Conservation (phyloP, 164 flowering plant genomes). For the Piper longum region DNA sequence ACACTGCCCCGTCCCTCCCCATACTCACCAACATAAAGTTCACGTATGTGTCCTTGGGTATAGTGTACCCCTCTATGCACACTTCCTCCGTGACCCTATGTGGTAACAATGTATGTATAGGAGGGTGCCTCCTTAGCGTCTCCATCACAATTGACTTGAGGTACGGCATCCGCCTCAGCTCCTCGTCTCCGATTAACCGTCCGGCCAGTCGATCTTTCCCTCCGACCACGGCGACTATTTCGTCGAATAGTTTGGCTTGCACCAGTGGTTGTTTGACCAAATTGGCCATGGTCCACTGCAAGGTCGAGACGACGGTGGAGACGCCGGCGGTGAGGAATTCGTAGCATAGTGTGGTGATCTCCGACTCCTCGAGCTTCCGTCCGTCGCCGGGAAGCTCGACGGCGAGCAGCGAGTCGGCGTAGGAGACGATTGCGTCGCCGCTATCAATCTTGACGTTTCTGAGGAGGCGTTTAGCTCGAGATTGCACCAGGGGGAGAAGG, state of each 20-base stretch:
- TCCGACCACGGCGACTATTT: neutral
- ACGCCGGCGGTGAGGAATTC: conserved; percentile 25
- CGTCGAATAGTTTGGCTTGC: conserved; percentile 2
- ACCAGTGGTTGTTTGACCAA: conserved; percentile 11
- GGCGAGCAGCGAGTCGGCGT: conserved; percentile 16
- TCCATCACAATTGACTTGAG: conserved; percentile 10
- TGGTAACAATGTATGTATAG: conserved; percentile 4
- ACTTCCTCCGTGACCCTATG: conserved; percentile 21
- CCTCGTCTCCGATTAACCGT: conserved; percentile 10
- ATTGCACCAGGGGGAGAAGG: conserved; percentile 17
- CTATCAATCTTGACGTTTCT: neutral
- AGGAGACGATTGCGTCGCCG: neutral
- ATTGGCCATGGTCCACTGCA: conserved; percentile 28
- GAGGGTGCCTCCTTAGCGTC: conserved; percentile 9
- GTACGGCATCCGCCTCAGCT: conserved; percentile 7
- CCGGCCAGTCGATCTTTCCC: too few species aligned
- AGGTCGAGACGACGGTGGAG: conserved; percentile 16
- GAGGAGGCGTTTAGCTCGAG: neutral
- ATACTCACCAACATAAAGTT: conserved; percentile 14
- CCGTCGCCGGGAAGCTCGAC: conserved; percentile 28
- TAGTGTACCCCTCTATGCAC: conserved; percentile 3
- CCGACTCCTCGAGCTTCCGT: conserved; percentile 17
- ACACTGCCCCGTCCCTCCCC: conserved; percentile 7
- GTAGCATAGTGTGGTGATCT: conserved; percentile 17
- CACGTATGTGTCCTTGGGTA: conserved; percentile 6